These are phyloP conservation scores for Cyclotella sp. DNA, from an alignment of 108 stramenopile genomes.

Conservation along the genomic window DNA sequence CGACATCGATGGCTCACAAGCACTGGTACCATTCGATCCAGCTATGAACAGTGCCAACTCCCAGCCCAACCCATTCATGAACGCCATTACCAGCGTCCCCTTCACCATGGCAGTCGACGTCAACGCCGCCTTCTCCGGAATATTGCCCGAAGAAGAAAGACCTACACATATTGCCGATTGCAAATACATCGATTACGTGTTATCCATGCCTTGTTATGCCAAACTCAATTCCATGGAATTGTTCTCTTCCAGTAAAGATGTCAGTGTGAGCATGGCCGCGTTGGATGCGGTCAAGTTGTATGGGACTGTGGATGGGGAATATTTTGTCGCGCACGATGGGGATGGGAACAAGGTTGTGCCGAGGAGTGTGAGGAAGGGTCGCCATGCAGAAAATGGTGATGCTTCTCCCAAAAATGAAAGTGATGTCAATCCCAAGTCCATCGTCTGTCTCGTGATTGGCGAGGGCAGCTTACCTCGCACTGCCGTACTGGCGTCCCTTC, in stretches of 20 bases:
- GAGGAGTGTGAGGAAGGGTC: neutral
- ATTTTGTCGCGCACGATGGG: constrained; percentile 41
- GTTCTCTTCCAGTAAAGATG: constrained; percentile 27
- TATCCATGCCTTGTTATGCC: constrained; percentile 45
- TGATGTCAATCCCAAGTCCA: constrained; percentile 32
- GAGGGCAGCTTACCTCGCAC: constrained; percentile 47
- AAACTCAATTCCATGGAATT: constrained; percentile 44
- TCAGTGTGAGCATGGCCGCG: constrained; percentile 49
- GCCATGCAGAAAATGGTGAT: neutral
- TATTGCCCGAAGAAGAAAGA: constrained; percentile 27
- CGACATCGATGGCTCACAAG: too few relatives aligned
- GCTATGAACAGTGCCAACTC: neutral
- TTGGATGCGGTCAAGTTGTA: constrained; percentile 48
- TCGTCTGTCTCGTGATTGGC: constrained; percentile 43
- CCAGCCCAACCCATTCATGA: neutral
- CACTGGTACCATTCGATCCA: constrained; percentile 1
- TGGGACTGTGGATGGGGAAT: constrained; percentile 32
- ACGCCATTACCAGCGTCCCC: neutral
- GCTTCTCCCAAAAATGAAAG: neutral
- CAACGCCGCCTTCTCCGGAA: constrained; percentile 5
- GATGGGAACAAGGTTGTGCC: constrained; percentile 25
- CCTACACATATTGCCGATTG: constrained; percentile 48
- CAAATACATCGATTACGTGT: constrained; percentile 46
- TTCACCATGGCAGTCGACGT: constrained; percentile 7
- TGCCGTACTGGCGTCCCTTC: constrained; percentile 41